Base-by-base conservation (phyloP, 1,284 basidiomycete species). In the Apiotrichum gamsii region DNA sequence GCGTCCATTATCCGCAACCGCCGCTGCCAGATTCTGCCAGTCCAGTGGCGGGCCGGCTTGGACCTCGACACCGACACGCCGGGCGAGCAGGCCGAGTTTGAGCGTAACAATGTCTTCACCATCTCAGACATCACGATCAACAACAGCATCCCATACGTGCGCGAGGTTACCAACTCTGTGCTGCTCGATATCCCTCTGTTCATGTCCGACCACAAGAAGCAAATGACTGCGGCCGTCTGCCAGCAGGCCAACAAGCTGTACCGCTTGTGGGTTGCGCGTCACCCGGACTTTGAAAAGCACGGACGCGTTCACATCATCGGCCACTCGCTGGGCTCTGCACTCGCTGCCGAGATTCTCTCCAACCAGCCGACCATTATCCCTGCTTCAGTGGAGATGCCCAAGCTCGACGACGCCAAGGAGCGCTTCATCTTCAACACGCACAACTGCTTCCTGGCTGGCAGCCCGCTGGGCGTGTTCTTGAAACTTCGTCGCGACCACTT, bases 11-110 rank as follows among this genome's bases (percentile, higher is more conserved):
- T 76, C 52, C 62, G 74, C 10, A 61, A 74, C 37, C 62, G 75
- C 8, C 72, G 76, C 31, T 64, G 74, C 4, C 76, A 67, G 47
- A 74, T 80, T 28, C 60, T 80, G 3, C 79, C 78, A 1, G 73
- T 80, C 5, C 76, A 76, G 52, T 80, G 79, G 79, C 66, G 78
- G 23, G 73, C 77, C 2, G 74, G 66, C 8, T 64, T 80, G 18
- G 64, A 76, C 33, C 61, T 77, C 11, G 70, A 70, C 28, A 64
- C 74, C 16, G 68, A 72, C 18, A 69, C 72, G 35, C 71, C 72
- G 13, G 62, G 61, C n/a, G 72, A 75, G 45, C 70, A 74, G 24
- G 61, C 69, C 25, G 60, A 70, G 23, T 75, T 76, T 40, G 74
- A 69, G 9, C 64, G 75, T 48, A 72, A 75, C 55, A 77, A 78